Base-by-base conservation (phyloP, 108 stramenopile genomes). In the Cyclotella baltica region DNA sequence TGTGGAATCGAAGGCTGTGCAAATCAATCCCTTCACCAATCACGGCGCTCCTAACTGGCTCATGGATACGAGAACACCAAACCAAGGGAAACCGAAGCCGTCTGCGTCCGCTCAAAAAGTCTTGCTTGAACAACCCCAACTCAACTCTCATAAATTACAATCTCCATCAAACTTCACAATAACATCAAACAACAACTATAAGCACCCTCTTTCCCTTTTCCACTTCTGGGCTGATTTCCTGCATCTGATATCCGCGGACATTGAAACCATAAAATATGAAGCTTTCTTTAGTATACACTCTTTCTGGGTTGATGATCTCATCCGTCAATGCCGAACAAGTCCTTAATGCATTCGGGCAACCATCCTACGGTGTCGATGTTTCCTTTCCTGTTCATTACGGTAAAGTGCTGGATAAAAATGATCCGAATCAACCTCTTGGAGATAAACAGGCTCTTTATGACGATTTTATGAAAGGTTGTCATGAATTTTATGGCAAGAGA, bases 361-460 rank as follows among this genome's bases (percentile, higher is more conserved):
- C 62, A 11, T 75, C 74, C 15, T 93, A 93, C 70, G 94, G 94
- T 10, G 83, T 88, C 13, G 90, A 95, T 58, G 88, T 88, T 38
- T 92, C 92, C 18, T 95, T 92, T 72, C 90, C 94, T 4, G 86
- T 95, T 19, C 93, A 94, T 55, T 50, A 84, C 67, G 15, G 46
- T 25, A 62, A 50, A 23, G 76, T 58, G 0, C n/a, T 75, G 28
- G 55, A 63, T 23, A 48, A 77, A 16, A 47, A 77, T 66, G 56
- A 69, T 43, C 67, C 51, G 0, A 29, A 52, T n/a, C 58, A 73
- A 53, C 73, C 67, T 13, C 81, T 87, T 57, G 88, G 88, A 34
- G 73, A 86, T 62, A 78, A 84, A 50, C 72, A 81, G 46, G 37
- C 65, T 34, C 33, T 91, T 50, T 94, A 94, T 63, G 84, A 94